Percentiles rank a stretch among this genome's conserved stretches.
Evolutionary conservation across 495 filamentous ascomycete genomes (phyloP).

Genomic region (Sordaria brevicollis): DNA sequence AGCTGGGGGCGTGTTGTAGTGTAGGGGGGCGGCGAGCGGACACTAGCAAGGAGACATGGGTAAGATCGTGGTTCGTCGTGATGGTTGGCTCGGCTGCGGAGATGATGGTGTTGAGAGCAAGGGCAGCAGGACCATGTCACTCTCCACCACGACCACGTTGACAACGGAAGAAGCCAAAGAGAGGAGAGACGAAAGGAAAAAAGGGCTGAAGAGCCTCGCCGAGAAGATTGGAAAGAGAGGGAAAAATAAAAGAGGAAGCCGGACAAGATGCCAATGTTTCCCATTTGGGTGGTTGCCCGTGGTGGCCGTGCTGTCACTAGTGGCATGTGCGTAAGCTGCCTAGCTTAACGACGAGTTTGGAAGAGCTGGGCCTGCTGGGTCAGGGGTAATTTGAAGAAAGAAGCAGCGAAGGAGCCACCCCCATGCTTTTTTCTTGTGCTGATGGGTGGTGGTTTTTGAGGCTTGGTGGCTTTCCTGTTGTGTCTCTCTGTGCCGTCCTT

Average conservation of each 20-base stretch:
- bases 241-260: neutral
- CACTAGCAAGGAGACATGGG: neutral
- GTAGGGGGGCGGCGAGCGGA: too few relatives aligned
- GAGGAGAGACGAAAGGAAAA: neutral
- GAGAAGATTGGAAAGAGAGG: neutral
- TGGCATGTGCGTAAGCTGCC: neutral
- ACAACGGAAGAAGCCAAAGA: neutral
- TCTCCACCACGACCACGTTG: neutral
- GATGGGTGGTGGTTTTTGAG: neutral
- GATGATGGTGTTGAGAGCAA: neutral
- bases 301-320: neutral
- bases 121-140: neutral
- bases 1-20: too few relatives aligned
- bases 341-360: neutral
- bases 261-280: neutral
- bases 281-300: neutral
- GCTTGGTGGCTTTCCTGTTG: neutral
- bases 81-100: neutral
- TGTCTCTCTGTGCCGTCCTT: neutral
- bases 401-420: neutral
- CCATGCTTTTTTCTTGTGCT: neutral
- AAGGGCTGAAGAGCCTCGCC: too few relatives aligned
- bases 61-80: neutral
- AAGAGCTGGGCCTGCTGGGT: neutral
- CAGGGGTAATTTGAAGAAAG: neutral